Conservation (phyloP, 2,329 filamentous ascomycete genomes). For the Torrubiella hemipterigena region DNA sequence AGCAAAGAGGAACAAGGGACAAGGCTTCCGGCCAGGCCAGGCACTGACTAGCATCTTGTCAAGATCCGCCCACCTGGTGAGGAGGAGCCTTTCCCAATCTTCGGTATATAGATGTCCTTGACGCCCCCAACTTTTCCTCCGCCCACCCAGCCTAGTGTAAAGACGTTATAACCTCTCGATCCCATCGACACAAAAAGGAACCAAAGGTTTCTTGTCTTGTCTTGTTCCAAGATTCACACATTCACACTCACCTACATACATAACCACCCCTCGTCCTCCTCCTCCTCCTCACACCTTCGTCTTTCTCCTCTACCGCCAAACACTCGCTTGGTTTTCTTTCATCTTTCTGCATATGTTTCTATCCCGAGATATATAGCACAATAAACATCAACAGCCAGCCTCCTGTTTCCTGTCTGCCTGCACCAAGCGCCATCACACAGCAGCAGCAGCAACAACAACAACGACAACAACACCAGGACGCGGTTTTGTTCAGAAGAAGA, state of each 20-base stretch:
- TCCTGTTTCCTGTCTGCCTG: background rate
- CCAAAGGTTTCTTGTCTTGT: conserved; percentile 4
- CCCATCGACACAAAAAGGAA: conserved; percentile 1
- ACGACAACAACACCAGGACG: background rate
- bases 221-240: conserved; percentile 6
- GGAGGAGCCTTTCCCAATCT: too few species aligned
- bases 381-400: background rate
- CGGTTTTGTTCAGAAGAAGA: too few species aligned
- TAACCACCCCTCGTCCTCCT: conserved; percentile 6
- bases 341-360: background rate
- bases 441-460: background rate
- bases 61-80: background rate
- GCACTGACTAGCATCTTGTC: conserved; percentile 6
- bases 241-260: conserved; percentile 6
- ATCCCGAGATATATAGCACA: background rate
- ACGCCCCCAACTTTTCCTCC: too few species aligned
- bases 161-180: too few species aligned
- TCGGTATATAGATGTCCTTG: too few species aligned
- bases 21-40: too few species aligned
- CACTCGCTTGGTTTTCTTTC: background rate
- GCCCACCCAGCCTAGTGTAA: too few species aligned
- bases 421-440: background rate
- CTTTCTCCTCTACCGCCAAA: conserved; percentile 1
- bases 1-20: too few species aligned
- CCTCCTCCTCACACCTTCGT: background rate